Conservation (phyloP, 1,284 basidiomycete genomes). For the Rhodotorula sp. region DNA sequence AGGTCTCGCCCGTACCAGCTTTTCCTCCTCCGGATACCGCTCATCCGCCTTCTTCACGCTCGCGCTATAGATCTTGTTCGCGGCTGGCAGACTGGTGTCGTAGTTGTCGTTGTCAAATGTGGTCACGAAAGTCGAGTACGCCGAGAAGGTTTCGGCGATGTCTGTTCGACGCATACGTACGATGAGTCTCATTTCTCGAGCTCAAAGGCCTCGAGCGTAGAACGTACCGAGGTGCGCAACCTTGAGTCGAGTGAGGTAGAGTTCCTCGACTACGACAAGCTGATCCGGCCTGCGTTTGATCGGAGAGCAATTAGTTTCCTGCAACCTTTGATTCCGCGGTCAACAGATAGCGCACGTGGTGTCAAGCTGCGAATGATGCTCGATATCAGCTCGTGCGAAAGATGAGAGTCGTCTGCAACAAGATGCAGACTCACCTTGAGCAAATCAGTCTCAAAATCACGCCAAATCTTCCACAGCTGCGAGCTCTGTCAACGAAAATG, state of each 20-base stretch:
- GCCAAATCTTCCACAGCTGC: constrained; percentile 66
- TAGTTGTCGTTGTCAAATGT: constrained; percentile 70
- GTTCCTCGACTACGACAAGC: constrained; percentile 46
- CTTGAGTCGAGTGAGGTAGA: constrained; percentile 49
- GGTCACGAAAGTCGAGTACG: constrained; percentile 83
- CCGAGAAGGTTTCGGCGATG: constrained; percentile 72
- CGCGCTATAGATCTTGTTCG: constrained; percentile 58
- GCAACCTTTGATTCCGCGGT: too few species aligned
- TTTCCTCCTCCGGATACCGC: constrained; percentile 37
- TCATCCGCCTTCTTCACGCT: constrained; percentile 28
- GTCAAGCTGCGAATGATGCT: background rate
- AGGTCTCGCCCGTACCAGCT: constrained; percentile 17
- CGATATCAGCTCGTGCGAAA: constrained; percentile 1
- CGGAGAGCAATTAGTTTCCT: constrained; percentile 35
- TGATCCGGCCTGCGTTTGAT: constrained; percentile 41
- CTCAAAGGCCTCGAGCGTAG: constrained; percentile 34
- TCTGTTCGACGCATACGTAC: constrained; percentile 34
- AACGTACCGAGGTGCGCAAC: constrained; percentile 47
- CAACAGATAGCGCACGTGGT: background rate
- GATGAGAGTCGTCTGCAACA: constrained; percentile 8
- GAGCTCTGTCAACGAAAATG: constrained; percentile 58
- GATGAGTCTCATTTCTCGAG: background rate
- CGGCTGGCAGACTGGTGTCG: constrained; percentile 68
- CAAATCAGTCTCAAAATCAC: constrained; percentile 70
- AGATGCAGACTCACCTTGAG: constrained; percentile 53